Conservation (phyloP, 2,329 filamentous ascomycete species). For the Zopfia rhizophila region DNA sequence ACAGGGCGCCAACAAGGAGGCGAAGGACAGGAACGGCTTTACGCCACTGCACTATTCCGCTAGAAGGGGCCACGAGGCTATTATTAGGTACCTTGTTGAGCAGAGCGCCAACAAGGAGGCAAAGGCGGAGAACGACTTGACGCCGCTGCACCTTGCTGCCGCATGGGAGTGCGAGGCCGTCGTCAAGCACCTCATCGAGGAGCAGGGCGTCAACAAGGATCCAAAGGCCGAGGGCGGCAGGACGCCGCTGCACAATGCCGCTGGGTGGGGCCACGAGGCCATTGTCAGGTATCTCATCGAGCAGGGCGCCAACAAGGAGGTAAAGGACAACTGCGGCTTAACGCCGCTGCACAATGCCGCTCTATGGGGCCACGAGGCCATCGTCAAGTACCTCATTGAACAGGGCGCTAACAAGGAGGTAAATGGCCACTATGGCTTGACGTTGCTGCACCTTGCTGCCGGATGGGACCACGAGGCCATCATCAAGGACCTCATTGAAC, state of each 20-base stretch:
- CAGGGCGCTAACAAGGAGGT: neutral
- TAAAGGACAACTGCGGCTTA: neutral
- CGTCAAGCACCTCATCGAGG: no score
- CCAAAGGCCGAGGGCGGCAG: neutral
- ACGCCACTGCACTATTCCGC: neutral
- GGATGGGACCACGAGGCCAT: neutral
- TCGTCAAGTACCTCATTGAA: no score
- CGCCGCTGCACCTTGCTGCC: no score
- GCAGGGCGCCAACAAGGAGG: neutral
- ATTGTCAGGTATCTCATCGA: slow-evolving; percentile 4
- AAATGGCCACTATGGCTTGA: neutral
- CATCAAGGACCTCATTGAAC: neutral
- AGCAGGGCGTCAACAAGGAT: no score
- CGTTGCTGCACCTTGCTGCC: neutral
- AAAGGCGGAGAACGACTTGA: no score
- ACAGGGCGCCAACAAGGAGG: slow-evolving; percentile 4
- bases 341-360: no score
- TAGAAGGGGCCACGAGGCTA: neutral
- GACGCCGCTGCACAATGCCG: neutral
- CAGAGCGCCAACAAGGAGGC: no score
- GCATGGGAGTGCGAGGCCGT: no score
- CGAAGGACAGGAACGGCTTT: neutral
- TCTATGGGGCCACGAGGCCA: no score
- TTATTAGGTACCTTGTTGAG: no score
- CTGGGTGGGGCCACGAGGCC: neutral